Evolutionary conservation across 495 filamentous ascomycete species (phyloP), one percentile per base, ranked within the genome.

Genomic region (Thermochaetoides thermophila): DNA sequence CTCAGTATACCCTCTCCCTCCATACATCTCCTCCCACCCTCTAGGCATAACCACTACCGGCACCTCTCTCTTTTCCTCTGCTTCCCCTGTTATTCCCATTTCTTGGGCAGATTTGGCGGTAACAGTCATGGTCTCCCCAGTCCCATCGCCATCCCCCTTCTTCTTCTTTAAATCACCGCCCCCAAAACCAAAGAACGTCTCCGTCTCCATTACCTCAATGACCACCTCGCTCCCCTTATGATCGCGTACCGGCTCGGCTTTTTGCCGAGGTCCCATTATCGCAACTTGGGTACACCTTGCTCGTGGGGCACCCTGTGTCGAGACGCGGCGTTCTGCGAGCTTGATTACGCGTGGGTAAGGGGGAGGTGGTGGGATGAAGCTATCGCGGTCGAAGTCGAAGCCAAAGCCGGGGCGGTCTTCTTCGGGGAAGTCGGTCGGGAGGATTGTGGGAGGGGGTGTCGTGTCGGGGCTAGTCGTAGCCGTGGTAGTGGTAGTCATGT

Each of bases 281-380:
- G 73, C 60, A 59, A 81, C 77, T 44, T 84, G 74, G 29, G 81
- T 69, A 53, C 84, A 92, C 31, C 56, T 42, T 7, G 49, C 35
- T 4, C 34, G 28, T 31, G 44, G 28, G 43, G 56, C 35, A 42
- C 41, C 39, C 35, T 61, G 1, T 2, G 31, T 36, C 22, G 27
- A 43, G 50, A 73, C 40, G n/a, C 83, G 69, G 23, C 74, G 74
- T 53, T 93, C 85, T 48, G 83, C 73, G 20, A 91, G 63, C 52
- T 91, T 89, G 44, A 93, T 63, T 24, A 78, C 65, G 22, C 72
- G 71, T 1, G 83, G 80, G 47, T 80, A 91, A 11, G 63, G 39
- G 1, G 50, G 42, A 0, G 40, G 44, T 0, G 41, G 42, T 3
- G 37, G 30, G 3, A n/a, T n/a, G n/a, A n/a, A n/a, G n/a, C n/a